Percentiles rank a stretch among this genome's conserved stretches.
These are phyloP conservation scores for Scheffersomyces titani DNA, from an alignment of 1,139 yeast genomes.

Conservation along the genomic window DNA sequence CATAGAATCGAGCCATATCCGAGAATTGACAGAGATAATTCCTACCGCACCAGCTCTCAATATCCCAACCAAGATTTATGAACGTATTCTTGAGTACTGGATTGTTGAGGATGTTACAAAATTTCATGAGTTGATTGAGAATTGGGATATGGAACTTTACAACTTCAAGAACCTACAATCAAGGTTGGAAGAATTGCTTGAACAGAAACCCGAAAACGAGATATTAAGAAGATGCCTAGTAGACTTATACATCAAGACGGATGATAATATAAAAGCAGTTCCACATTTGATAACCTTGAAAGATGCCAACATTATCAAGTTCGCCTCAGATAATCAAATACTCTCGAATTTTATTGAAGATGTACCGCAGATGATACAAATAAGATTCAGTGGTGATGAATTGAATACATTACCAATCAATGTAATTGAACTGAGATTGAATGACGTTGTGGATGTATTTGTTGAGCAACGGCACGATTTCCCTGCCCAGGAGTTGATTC, in stretches of 20 bases:
- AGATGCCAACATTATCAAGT: slow-evolving; percentile 56
- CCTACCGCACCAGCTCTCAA: slow-evolving; percentile 48
- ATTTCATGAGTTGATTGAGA: slow-evolving; percentile 42
- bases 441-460: slow-evolving; percentile 53
- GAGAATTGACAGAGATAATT: slow-evolving; percentile 50
- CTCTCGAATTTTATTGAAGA: slow-evolving; percentile 49
- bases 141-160: slow-evolving; percentile 65
- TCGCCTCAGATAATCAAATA: slow-evolving; percentile 64
- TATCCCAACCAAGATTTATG: slow-evolving; percentile 43
- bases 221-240: slow-evolving; percentile 54
- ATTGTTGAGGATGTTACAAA: slow-evolving; percentile 35
- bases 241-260: slow-evolving; percentile 54
- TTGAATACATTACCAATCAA: slow-evolving; percentile 41
- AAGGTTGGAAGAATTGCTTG: slow-evolving; percentile 47
- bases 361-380: slow-evolving; percentile 54
- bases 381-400: slow-evolving; percentile 39
- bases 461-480: slow-evolving; percentile 70
- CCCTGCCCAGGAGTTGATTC: slow-evolving; percentile 50
- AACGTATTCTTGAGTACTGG: slow-evolving; percentile 52
- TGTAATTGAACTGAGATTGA: slow-evolving; percentile 39
- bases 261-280: slow-evolving; percentile 65
- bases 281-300: slow-evolving; percentile 57
- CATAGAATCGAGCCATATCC: slow-evolving; percentile 48
- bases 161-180: slow-evolving; percentile 47
- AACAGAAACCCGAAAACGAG: slow-evolving; percentile 17